Base-by-base conservation (phyloP, 345 rosid genomes). In the Geranium brycei region DNA sequence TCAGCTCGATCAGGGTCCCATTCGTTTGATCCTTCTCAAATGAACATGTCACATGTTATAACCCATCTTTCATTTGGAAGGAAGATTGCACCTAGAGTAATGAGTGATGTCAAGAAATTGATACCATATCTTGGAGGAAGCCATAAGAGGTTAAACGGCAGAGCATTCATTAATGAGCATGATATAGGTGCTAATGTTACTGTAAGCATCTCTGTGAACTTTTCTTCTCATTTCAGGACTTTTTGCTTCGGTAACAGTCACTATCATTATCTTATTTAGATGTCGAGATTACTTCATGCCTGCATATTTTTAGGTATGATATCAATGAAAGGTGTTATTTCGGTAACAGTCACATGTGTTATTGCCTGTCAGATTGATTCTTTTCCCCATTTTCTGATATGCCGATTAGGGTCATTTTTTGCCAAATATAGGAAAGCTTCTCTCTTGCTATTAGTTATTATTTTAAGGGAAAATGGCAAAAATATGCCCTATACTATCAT, bases 1-100 rank as follows among this genome's bases (percentile, higher is more conserved):
- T 82, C 97, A 68, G 99, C 97, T 77, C 91, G 75, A 66, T 95
- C 99, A 18, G 88, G 80, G 74, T 66, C 92, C 74, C 99, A 95
- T 84, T 95, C 97, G 7, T 95, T 95, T 72, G 99, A 91, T 77
- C 23, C 91, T 69, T 73, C 91, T 35, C 83, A 79, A 77, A 87
- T 95, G 96, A 95, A 95, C 77, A 76, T 95, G 97, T 95, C 99
- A 57, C 97, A 95, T 72, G 85, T 88, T 68, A 79, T 95, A 66
- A 78, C 83, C 67, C 99, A 91, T 75, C 81, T 95, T 70, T 87
- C 97, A 18, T 95, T 91, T 70, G 99, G 97, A 40, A 75, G 80
- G 77, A 91, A 63, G 70, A 75, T 88, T 75, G 64, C 79, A 19
- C 85, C 88, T 63, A 77, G 73, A 72, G 70, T 73, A 56, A 64